Evolutionary conservation across 306 rosid species (phyloP).

Genomic region (Cucumis cinereus): DNA sequence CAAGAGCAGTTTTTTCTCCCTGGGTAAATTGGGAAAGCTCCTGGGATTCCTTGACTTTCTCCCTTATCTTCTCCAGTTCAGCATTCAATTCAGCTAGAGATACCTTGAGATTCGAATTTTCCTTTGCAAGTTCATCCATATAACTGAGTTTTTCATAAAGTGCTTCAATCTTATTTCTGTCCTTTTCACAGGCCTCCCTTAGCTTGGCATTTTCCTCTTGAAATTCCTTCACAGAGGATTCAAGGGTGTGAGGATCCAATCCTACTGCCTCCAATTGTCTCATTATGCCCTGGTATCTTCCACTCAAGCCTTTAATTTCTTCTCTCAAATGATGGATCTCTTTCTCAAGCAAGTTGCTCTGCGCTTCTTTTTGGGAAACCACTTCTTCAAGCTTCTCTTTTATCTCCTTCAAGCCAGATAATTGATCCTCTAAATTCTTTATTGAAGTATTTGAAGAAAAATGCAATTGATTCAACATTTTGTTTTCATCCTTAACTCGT

Average conservation of each 20-base stretch:
- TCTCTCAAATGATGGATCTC: constrained; percentile 53
- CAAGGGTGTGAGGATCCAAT: constrained; percentile 49
- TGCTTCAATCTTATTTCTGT: constrained; percentile 48
- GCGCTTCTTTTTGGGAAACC: constrained; percentile 44
- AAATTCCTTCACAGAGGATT: constrained; percentile 55
- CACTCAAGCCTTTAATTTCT: constrained; percentile 48
- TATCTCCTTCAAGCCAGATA: constrained; percentile 61
- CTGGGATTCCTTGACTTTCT: constrained; percentile 40
- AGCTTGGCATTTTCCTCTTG: constrained; percentile 54
- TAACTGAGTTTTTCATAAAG: constrained; percentile 53
- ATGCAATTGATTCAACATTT: constrained; percentile 43
- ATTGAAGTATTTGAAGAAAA: constrained; percentile 33
- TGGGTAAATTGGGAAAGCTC: constrained; percentile 52
- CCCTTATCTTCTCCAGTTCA: constrained; percentile 50
- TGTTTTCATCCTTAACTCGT: constrained; percentile 57
- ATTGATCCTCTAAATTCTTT: constrained; percentile 53
- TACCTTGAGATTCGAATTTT: constrained; percentile 41
- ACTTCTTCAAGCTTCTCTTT: constrained; percentile 76
- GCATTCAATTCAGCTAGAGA: constrained; percentile 52
- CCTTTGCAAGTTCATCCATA: constrained; percentile 46
- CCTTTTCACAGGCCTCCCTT: constrained; percentile 47
- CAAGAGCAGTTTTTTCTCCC: constrained; percentile 68
- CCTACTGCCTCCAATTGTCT: constrained; percentile 64
- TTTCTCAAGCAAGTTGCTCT: constrained; percentile 46
- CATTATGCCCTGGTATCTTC: constrained; percentile 51